These are phyloP conservation scores for Solanum pimpinellifolium DNA, from an alignment of 257 asterid species.

Conservation along the genomic window DNA sequence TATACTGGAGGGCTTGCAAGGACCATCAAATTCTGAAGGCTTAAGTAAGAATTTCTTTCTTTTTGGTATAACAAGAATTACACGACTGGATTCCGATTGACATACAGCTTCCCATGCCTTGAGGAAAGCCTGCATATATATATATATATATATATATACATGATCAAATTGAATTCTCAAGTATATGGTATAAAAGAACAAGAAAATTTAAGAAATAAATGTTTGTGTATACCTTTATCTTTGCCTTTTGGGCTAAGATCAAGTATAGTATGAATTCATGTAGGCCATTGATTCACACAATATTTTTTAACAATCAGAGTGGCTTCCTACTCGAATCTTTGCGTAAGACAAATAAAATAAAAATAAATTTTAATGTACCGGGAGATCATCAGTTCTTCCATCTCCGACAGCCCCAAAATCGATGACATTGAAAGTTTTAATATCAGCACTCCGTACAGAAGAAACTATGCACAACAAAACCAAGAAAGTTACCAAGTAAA, in stretches of 20 bases:
- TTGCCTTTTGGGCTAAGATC: background rate
- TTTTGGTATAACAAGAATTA: conserved; percentile 18
- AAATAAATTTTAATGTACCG: background rate
- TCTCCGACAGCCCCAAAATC: background rate
- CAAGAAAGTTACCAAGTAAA: background rate
- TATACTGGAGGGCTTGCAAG: conserved; percentile 45
- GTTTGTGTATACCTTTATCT: background rate
- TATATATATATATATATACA: background rate
- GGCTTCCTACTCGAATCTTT: background rate
- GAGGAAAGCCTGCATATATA: conserved; percentile 37
- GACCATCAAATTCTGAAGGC: conserved; percentile 43
- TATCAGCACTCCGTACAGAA: background rate
- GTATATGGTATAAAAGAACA: background rate
- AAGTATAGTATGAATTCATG: too few relatives aligned
- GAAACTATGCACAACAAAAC: background rate
- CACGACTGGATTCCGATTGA: conserved; percentile 11
- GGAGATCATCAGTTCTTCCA: conserved; percentile 2
- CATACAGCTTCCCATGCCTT: conserved; percentile 62
- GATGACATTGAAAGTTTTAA: background rate
- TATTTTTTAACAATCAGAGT: background rate
- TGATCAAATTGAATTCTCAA: background rate
- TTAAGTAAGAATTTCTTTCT: conserved; percentile 20
- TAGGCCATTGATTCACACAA: background rate
- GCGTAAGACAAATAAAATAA: background rate
- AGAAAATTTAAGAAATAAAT: background rate